These are phyloP conservation scores for Penicillium subrubescens DNA, from an alignment of 495 filamentous ascomycete species.

Conservation along the genomic window DNA sequence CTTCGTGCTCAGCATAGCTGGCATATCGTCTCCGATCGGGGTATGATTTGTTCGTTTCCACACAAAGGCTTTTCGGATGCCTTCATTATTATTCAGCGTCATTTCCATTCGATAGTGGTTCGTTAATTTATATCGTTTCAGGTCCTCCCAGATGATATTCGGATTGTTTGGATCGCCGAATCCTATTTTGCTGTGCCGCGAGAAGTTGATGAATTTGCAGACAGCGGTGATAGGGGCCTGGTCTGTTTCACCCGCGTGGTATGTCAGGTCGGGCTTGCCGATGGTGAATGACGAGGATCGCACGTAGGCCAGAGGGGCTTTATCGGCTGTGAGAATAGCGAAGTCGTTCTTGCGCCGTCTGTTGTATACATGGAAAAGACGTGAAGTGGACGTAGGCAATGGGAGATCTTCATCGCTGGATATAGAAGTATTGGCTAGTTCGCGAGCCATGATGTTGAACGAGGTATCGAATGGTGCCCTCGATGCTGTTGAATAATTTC, in stretches of 20 bases:
- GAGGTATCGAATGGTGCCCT: background rate
- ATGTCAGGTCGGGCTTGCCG: conserved; percentile 8
- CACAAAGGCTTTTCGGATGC: background rate
- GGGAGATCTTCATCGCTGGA: background rate
- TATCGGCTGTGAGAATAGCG: background rate
- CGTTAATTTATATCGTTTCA: background rate
- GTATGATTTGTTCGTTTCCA: background rate
- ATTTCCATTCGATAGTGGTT: background rate
- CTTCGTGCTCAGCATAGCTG: background rate
- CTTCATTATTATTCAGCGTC: background rate
- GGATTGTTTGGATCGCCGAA: background rate
- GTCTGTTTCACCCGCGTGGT: conserved; percentile 4
- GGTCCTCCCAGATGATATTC: background rate
- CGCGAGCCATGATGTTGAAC: background rate
- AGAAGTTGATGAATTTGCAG: conserved; percentile 14
- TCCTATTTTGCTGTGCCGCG: conserved; percentile 1
- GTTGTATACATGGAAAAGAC: conserved; percentile 1
- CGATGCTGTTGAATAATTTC: background rate
- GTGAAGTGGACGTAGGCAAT: background rate
- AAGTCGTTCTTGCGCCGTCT: background rate
- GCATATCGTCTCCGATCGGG: background rate
- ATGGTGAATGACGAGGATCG: conserved; percentile 1
- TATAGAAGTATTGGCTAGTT: background rate
- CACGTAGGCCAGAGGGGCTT: conserved; percentile 4
- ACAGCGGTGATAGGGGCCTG: conserved; percentile 4